Evolutionary conservation across 805 yeast species (phyloP), one percentile per base, ranked within the genome.

Genomic region (Nematodospora valgi): DNA sequence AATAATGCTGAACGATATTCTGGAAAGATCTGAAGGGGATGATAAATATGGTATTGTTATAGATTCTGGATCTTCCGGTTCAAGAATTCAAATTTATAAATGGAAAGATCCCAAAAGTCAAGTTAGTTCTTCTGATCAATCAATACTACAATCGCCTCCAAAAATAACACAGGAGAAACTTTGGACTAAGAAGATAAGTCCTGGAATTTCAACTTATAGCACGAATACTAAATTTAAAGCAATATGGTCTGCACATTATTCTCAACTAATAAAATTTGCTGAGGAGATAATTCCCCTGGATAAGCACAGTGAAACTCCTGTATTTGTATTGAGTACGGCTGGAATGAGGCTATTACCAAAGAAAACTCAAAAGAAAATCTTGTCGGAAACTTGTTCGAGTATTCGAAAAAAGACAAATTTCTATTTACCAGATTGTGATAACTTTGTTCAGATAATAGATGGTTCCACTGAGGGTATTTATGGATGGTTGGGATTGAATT

Each of bases 41-140:
- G 35, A 48, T 40, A 59, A 69, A 33, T 89, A 86, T 64, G 97
- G 96, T 18, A 81, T 93, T 20, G 94, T 91, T 11, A 74, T 91
- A 3, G 98, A 91, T 58, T 87, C 97, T 0, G 98, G 98, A 1
- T 88, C 97, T 1, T 85, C 95, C 0, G 98, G 98, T 1, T 87
- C 97, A 4, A 68, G 98, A 35, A 71, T 85, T 11, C 89, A 86
- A 56, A 75, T 91, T 8, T 91, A 86, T 55, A 69, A 73, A 40
- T 91, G 96, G 96, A 72, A 72, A 10, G 79, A 80, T 47, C 65
- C 56, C 19, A 54, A 52, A 13, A 35, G 32, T 26, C 35, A 44
- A 6, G 30, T 27, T 20, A 34, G 43, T 7, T 41, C 60, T 1
- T 35, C 56, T 3, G 68, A 70, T 19, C 53, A 57, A 0, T 37